Evolutionary conservation across 148 eudicot species (phyloP), one percentile per base, ranked within the genome.

Genomic region (Rhododendron vialii): DNA sequence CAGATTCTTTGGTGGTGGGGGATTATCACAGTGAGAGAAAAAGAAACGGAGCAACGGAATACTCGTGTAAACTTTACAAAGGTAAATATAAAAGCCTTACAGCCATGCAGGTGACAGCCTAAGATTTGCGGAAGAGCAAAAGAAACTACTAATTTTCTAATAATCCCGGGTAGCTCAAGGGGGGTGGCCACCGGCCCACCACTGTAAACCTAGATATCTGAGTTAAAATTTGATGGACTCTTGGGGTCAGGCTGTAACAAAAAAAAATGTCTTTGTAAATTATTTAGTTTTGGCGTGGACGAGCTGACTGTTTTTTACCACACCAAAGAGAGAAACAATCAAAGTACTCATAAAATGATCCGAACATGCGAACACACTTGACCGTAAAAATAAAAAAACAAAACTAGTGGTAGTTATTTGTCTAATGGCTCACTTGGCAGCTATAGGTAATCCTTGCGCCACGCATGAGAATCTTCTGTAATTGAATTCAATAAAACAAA

Each of bases 41-140:
- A 3, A 63, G 82, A 75, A 78, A 79, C 87, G 77, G 59, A 83
- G 82, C 85, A 88, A 87, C 87, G 92, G 93, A 90, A 94, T 90
- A 90, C 92, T 91, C 92, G 95, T 93, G 87, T 38, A 33, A 53
- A 24, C 80, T 55, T 53, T n/a, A 67, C 79, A 67, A 69, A 28
- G 28, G 35, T 28, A 51, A 4, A 20, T 45, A 65, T 4, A 59
- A 59, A 71, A 20, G 41, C 76, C 55, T 63, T 9, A 71, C 84
- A 48, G 84, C 84, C 71, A 81, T 86, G 87, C 87, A 81, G 84
- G 69, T 85, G 87, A 82, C 84, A 82, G 36, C 69, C 81, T 51
- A 86, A 53, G 80, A 78, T 86, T 80, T 86, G 78, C 41, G 11
- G 51, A 65, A 48, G 67, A 61, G 48, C 51, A 35, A 78, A 41